phyloP scores from a whole-genome alignment of 768 basidiomycete genomes.

The Termitomyces eurrhizus region DNA sequence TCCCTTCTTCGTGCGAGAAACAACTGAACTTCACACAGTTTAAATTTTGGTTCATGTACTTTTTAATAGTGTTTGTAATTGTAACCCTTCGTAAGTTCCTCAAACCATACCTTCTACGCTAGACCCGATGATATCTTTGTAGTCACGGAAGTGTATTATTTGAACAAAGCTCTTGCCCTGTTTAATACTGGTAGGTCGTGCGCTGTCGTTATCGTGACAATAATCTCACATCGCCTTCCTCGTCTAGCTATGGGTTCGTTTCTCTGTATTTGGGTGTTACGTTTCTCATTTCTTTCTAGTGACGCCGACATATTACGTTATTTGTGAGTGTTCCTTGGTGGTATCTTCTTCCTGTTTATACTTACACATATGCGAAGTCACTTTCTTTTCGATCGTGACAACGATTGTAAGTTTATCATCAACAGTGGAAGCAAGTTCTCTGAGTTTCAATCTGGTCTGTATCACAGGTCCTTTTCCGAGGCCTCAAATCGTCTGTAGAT shows the following conservation, averaged over 20 bases:
- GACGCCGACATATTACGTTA: slow-evolving; percentile 85
- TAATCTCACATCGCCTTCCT: slow-evolving; percentile 58
- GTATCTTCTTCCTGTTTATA: not conserved
- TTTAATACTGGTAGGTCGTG: slow-evolving; percentile 77
- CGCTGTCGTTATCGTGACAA: slow-evolving; percentile 8
- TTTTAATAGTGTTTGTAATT: slow-evolving; percentile 77
- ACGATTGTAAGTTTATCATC: slow-evolving; percentile 56
- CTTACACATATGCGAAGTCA: slow-evolving; percentile 44
- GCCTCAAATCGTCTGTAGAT: slow-evolving; percentile 69
- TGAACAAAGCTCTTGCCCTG: slow-evolving; percentile 92
- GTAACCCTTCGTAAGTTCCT: slow-evolving; percentile 67
- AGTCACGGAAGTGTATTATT: slow-evolving; percentile 92
- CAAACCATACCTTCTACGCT: slow-evolving; percentile 9
- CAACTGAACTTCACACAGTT: slow-evolving; percentile 48
- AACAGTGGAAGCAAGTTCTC: not conserved
- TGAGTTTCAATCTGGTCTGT: not conserved
- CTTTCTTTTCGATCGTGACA: slow-evolving; percentile 81
- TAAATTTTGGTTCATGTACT: slow-evolving; percentile 90
- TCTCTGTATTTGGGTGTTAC: not conserved
- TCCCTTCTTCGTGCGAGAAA: not conserved
- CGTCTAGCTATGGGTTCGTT: slow-evolving; percentile 17
- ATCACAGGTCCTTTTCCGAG: slow-evolving; percentile 79
- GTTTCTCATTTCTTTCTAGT: slow-evolving; percentile 41
- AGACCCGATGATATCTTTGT: not conserved
- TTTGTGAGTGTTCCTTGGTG: slow-evolving; percentile 47